Conservation (phyloP, 1,284 basidiomycete genomes). For the Trichosporon sp. region DNA sequence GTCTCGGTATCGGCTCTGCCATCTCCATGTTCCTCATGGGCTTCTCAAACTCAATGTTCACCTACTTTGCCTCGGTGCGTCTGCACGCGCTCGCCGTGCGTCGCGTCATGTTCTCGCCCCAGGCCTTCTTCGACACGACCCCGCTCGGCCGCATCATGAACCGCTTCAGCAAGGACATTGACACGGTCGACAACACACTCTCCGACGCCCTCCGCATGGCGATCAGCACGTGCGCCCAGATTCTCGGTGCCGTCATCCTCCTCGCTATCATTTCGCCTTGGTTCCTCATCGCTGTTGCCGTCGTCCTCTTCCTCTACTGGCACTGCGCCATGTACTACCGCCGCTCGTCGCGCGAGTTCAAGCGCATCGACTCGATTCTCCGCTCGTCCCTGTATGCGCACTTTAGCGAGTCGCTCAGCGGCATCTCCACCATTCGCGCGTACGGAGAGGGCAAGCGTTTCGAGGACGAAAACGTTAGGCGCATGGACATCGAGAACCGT, state of each 20-base stretch:
- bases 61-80: slow-evolving; percentile 66
- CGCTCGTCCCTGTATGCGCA: slow-evolving; percentile 72
- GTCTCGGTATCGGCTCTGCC: slow-evolving; percentile 60
- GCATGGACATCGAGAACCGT: slow-evolving; percentile 82
- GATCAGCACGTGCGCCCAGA: slow-evolving; percentile 44
- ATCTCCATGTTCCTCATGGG: slow-evolving; percentile 62
- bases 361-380: slow-evolving; percentile 59
- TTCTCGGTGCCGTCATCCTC: slow-evolving; percentile 69
- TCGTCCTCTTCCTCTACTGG: slow-evolving; percentile 61
- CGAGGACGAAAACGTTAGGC: slow-evolving; percentile 69
- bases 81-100: slow-evolving; percentile 64
- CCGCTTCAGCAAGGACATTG: slow-evolving; percentile 63
- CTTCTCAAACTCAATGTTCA: slow-evolving; percentile 58
- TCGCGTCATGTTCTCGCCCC: slow-evolving; percentile 71
- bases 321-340: slow-evolving; percentile 81
- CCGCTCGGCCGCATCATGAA: slow-evolving; percentile 71
- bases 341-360: slow-evolving; percentile 83
- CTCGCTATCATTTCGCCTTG: slow-evolving; percentile 76
- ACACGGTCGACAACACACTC: slow-evolving; percentile 73
- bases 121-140: slow-evolving; percentile 87
- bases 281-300: slow-evolving; percentile 74
- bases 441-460: slow-evolving; percentile 75
- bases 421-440: slow-evolving; percentile 82
- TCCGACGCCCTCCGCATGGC: slow-evolving; percentile 76
- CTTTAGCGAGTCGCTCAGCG: slow-evolving; percentile 84